phyloP scores from a whole-genome alignment of 345 rosid species.

The Capsella bursapastoris region DNA sequence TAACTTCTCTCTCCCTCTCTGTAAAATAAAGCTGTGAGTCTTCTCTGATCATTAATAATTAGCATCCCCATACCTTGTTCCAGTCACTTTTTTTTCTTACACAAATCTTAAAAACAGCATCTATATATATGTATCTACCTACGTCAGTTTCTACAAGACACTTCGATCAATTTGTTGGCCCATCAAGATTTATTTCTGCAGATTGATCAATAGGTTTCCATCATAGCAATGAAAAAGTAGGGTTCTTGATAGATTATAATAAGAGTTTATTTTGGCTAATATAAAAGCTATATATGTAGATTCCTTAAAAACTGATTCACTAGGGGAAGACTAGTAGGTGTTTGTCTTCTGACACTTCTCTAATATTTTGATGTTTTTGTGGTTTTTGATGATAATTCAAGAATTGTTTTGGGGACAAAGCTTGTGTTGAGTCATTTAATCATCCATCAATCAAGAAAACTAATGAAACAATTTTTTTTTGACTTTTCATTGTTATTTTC shows the following conservation, averaged over 20 bases:
- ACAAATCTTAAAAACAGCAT: conserved; percentile 31
- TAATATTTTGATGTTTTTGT: neutral
- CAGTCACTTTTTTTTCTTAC: conserved; percentile 26
- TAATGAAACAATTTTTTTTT: neutral
- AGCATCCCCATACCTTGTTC: conserved; percentile 36
- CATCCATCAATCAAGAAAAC: conserved; percentile 30
- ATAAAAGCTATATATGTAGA: conserved; percentile 28
- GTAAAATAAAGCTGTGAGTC: conserved; percentile 37
- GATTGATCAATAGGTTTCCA: conserved; percentile 37
- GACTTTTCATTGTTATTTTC: conserved; percentile 21
- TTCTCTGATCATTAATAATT: conserved; percentile 39
- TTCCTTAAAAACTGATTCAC: conserved; percentile 39
- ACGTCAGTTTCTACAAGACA: conserved; percentile 39
- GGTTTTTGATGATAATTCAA: conserved; percentile 20
- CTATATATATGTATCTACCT: conserved; percentile 19
- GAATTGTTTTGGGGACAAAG: neutral
- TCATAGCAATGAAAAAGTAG: conserved; percentile 29
- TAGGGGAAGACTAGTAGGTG: conserved; percentile 33
- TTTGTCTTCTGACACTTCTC: conserved; percentile 38
- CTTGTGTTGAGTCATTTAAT: conserved; percentile 35
- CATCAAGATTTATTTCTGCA: conserved; percentile 38
- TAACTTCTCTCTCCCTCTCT: conserved; percentile 7
- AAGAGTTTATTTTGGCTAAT: neutral
- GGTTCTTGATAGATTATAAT: conserved; percentile 13
- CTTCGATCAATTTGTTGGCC: conserved; percentile 28